phyloP scores from a whole-genome alignment of 345 rosid species.

The Eucalyptus sideroxylon region DNA sequence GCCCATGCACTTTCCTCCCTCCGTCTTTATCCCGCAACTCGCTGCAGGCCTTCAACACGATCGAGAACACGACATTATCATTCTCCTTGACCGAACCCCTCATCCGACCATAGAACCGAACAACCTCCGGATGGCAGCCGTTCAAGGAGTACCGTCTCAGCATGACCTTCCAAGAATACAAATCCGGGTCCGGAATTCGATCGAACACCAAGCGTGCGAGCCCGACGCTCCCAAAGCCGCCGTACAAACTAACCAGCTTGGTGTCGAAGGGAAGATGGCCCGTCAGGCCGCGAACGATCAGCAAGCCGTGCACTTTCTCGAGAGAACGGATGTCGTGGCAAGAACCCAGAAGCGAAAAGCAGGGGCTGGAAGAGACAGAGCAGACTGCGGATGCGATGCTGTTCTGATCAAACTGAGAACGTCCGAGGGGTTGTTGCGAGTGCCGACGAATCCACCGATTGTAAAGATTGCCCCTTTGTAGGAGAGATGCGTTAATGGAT shows the following conservation, averaged over 20 bases:
- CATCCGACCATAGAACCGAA: constrained; percentile 24
- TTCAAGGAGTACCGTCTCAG: constrained; percentile 55
- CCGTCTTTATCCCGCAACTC: constrained; percentile 32
- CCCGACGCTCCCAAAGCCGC: constrained; percentile 28
- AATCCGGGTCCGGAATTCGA: constrained; percentile 52
- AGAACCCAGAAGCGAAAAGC: constrained; percentile 24
- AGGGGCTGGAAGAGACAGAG: constrained; percentile 3
- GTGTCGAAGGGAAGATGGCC: constrained; percentile 33
- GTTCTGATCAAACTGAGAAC: not conserved
- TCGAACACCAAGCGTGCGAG: constrained; percentile 69
- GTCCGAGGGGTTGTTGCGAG: not conserved
- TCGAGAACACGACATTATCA: constrained; percentile 47
- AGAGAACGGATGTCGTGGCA: constrained; percentile 36
- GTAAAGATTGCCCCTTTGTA: not conserved
- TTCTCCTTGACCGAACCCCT: constrained; percentile 5
- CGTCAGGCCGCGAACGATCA: constrained; percentile 32
- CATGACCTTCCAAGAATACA: constrained; percentile 63
- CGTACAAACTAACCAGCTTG: constrained; percentile 52
- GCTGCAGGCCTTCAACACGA: constrained; percentile 60
- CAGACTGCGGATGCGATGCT: not conserved
- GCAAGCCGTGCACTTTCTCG: constrained; percentile 23
- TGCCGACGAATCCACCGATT: not conserved
- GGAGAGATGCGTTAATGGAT: not conserved
- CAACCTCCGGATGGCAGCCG: constrained; percentile 16
- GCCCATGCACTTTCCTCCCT: constrained; percentile 60